These are phyloP conservation scores for Alloascoidea hylecoeti DNA, from an alignment of 805 yeast species.

Conservation along the genomic window DNA sequence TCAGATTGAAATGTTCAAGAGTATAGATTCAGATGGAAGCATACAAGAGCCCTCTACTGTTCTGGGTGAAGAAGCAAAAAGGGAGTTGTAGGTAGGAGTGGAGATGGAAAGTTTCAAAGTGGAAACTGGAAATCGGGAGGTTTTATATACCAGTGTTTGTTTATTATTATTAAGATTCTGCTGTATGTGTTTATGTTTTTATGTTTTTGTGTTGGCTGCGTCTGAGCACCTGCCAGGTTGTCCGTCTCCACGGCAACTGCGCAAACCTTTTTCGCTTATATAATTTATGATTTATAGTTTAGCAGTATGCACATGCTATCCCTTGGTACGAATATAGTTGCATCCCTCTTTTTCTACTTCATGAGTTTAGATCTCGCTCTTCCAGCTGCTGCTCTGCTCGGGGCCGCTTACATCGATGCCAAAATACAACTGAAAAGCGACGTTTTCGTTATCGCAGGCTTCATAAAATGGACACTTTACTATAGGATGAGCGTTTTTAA, in stretches of 20 bases:
- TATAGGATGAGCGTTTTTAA: conserved; percentile 23
- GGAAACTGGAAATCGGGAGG: too few relatives aligned
- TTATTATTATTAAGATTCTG: too few relatives aligned
- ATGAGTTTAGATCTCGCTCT: too few relatives aligned
- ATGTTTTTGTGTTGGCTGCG: not conserved
- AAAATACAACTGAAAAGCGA: conserved; percentile 38
- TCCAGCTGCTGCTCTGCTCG: conserved; percentile 8
- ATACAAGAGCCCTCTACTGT: not conserved
- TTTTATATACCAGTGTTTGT: too few relatives aligned
- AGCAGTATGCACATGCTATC: not conserved
- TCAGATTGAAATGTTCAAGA: not conserved
- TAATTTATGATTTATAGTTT: not conserved
- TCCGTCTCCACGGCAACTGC: not conserved
- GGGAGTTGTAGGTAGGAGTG: not conserved
- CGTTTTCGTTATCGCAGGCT: conserved; percentile 30
- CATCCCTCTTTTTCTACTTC: too few relatives aligned
- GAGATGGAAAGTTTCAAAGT: too few relatives aligned
- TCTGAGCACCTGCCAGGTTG: not conserved
- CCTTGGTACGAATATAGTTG: too few relatives aligned
- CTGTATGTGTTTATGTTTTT: not conserved
- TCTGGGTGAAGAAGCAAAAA: not conserved
- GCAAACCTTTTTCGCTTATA: not conserved
- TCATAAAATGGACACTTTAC: conserved; percentile 23
- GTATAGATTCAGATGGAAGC: not conserved
- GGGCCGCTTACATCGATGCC: conserved; percentile 31